Evolutionary conservation across 345 rosid genomes (phyloP).

Genomic region (Populus deltoides): DNA sequence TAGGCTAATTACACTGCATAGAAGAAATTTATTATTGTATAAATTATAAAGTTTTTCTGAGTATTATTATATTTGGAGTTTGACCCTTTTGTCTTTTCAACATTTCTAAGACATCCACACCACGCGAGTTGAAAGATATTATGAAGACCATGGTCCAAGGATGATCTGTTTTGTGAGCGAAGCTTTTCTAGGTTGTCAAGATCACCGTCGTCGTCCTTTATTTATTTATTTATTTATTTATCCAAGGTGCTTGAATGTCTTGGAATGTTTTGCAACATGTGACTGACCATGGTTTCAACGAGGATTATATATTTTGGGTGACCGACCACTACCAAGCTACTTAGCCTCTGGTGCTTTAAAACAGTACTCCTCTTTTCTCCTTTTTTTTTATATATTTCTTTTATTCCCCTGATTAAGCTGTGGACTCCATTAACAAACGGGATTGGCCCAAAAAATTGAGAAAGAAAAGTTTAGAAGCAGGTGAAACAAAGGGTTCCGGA

Average conservation of each 20-base stretch:
- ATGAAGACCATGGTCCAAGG: neutral
- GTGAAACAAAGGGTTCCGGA: neutral
- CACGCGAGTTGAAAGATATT: neutral
- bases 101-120: conserved; percentile 7
- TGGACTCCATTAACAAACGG: neutral
- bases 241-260: neutral
- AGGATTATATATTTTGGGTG: neutral
- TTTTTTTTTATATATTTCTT: neutral
- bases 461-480: neutral
- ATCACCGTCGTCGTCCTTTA: neutral
- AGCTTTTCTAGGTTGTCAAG: neutral
- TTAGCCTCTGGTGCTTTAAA: neutral
- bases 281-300: conserved; percentile 4
- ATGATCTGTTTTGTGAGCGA: neutral
- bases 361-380: neutral
- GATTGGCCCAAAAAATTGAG: neutral
- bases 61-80: conserved; percentile 17
- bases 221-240: too few relatives aligned
- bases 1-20: neutral
- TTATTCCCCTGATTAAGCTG: too few relatives aligned
- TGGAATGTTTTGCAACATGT: conserved; percentile 17
- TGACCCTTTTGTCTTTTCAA: conserved; percentile 63
- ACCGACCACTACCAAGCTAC: neutral
- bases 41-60: too few relatives aligned
- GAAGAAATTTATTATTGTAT: neutral